Base-by-base conservation (phyloP, 2,329 filamentous ascomycete genomes). In the Dothideomycetidae sp. region DNA sequence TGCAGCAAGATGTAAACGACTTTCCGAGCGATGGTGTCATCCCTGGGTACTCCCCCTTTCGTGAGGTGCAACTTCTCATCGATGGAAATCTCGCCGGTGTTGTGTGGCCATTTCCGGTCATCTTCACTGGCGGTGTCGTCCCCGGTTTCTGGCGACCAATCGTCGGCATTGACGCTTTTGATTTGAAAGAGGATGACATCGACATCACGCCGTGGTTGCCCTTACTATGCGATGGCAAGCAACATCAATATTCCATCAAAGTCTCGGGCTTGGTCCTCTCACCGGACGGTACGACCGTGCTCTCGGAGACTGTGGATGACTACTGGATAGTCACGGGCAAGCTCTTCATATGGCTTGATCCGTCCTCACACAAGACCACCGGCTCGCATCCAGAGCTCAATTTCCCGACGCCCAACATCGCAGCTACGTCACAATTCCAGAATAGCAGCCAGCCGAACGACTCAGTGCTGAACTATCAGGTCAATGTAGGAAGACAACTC, bases 241-340 rank as follows among this genome's bases (percentile, higher is more conserved):
- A 63, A 5, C 81, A 88, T 53, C 73, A 60, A 0, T 82, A 88
- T 50, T 68, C 72, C 37, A 74, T 92, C 34, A 62, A 66, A 13
- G 68, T 90, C 3, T 67, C 68, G 0, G 81, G 80, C 0, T 59
- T 86, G 5, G 57, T 73, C 31, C 72, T 81, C 44, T 58, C 68
- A 38, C 64, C 63, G 1, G 53, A 58, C 10, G 65, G 64, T 5
- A 56, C 52, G 13, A 69, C 65, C 1, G 53, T 50, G 1, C 53
- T 79, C 5, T 70, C 69, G 1, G 54, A 67, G 14, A 66, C 65
- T 0, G 72, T 80, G 2, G 71, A 66, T n/a, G 68, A 65, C 37
- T 73, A 73, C 49, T 90, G 82, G 83, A 68, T 79, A 11, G 68
- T 90, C 2, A 79, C 77, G 0, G 82, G 80, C 28, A 90, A 86